These are phyloP conservation scores for Penicillium italicum DNA, from an alignment of 2,329 filamentous ascomycete species.

Conservation along the genomic window DNA sequence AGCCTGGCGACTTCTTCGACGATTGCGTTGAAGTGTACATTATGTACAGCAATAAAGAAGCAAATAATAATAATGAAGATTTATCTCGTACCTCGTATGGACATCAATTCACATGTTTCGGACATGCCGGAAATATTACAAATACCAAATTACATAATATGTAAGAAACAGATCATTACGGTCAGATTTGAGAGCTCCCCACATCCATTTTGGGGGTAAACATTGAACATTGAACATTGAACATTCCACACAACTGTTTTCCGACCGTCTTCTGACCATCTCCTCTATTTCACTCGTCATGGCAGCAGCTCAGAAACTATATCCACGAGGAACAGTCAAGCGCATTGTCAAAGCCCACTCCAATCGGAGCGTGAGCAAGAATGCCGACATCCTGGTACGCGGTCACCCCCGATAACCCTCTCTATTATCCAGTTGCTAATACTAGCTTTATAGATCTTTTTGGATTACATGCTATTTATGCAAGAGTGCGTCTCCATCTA, in stretches of 20 bases:
- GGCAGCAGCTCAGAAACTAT: conserved; percentile 68
- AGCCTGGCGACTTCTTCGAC: conserved; percentile 30
- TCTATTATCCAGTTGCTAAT: background rate
- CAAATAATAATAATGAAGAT: background rate
- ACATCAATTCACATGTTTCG: background rate
- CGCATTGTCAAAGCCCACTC: conserved; percentile 89
- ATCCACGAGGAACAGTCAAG: conserved; percentile 79
- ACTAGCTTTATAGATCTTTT: conserved; percentile 61
- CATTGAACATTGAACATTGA: background rate
- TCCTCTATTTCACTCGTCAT: conserved; percentile 37
- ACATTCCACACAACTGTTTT: background rate
- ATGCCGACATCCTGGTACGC: conserved; percentile 74
- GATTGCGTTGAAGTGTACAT: conserved; percentile 2
- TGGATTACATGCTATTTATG: conserved; percentile 81
- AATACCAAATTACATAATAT: background rate
- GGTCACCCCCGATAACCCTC: conserved; percentile 20
- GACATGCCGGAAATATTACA: background rate
- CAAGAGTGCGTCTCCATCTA: conserved; percentile 50
- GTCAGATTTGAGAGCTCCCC: background rate
- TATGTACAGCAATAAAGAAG: background rate
- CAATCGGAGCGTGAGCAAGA: conserved; percentile 74
- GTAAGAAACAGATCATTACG: background rate
- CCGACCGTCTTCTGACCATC: background rate
- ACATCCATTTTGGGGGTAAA: background rate
- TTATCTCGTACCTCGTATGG: background rate